Conservation (phyloP, 805 yeast genomes). For the Myxozyma melibiosi region DNA sequence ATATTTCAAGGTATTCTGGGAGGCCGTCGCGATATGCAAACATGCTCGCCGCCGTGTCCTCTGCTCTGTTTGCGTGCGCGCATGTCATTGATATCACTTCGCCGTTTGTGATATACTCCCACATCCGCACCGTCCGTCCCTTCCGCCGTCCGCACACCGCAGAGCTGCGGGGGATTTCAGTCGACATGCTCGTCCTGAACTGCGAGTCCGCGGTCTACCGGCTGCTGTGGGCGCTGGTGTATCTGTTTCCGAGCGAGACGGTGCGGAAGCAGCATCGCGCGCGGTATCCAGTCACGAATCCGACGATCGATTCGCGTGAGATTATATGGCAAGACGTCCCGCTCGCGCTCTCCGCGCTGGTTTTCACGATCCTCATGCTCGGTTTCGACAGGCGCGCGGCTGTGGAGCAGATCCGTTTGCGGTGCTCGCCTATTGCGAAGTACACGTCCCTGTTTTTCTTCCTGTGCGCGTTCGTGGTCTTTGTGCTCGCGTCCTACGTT, state of each 20-base stretch:
- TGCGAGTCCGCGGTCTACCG: slow-evolving; percentile 1
- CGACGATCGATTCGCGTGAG: background rate
- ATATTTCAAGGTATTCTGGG: too few relatives aligned
- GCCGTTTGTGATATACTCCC: slow-evolving; percentile 6
- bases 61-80: background rate
- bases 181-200: slow-evolving; percentile 10
- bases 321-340: background rate
- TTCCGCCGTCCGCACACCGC: background rate
- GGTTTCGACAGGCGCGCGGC: background rate
- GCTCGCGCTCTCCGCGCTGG: background rate
- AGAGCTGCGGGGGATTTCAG: slow-evolving; percentile 12
- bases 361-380: background rate
- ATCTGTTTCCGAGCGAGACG: slow-evolving; percentile 7
- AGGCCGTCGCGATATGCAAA: background rate
- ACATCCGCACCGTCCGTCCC: slow-evolving; percentile 3
- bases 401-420: background rate
- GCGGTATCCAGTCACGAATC: slow-evolving; percentile 4
- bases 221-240: background rate
- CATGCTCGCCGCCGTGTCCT: background rate
- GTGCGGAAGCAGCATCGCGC: slow-evolving; percentile 1
- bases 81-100: background rate
- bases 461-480: background rate
- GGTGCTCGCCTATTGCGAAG: slow-evolving; percentile 14
- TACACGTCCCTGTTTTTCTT: background rate
- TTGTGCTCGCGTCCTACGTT: slow-evolving; percentile 8